A percentile compares a stretch with the other conserved stretches of the same genome.
Evolutionary conservation across 805 yeast genomes (phyloP).

Genomic region (Teunomyces barrocoloradensis): DNA sequence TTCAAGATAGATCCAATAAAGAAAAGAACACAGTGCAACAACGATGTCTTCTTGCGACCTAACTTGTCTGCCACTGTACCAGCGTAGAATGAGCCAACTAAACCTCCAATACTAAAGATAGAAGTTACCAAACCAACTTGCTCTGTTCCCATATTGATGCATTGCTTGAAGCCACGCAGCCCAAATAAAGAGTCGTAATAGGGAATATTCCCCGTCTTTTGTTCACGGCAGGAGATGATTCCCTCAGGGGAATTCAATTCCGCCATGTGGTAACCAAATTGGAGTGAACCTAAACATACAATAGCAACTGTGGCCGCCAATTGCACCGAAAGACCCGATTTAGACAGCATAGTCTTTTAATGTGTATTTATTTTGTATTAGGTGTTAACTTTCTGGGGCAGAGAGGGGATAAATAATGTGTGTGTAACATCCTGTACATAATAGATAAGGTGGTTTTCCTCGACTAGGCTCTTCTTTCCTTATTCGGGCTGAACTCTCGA

Average conservation of each 20-base stretch:
- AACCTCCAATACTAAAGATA: constrained; percentile 80
- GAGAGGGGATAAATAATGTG: neutral
- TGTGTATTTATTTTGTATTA: neutral
- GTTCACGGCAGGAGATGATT: constrained; percentile 54
- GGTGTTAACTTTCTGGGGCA: neutral
- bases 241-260: constrained; percentile 89
- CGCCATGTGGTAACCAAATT: constrained; percentile 93
- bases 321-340: constrained; percentile 20
- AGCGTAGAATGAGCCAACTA: constrained; percentile 68
- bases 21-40: constrained; percentile 51
- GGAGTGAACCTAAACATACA: constrained; percentile 75
- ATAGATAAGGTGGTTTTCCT: neutral
- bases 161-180: constrained; percentile 38
- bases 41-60: constrained; percentile 60
- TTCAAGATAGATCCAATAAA: constrained; percentile 63
- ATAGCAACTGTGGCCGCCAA: constrained; percentile 50
- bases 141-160: constrained; percentile 55
- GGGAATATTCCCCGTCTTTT: constrained; percentile 28
- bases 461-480: too few species aligned
- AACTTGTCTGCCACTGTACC: constrained; percentile 60
- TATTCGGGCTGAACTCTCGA: too few species aligned
- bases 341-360: neutral
- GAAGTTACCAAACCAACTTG: constrained; percentile 75
- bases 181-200: constrained; percentile 43
- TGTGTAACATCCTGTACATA: neutral